A percentile compares a stretch with the other conserved stretches of the same genome.
Evolutionary conservation across 371 early-diverging fungal genomes (phyloP).

Genomic region (Coelomomyces lativittatus): DNA sequence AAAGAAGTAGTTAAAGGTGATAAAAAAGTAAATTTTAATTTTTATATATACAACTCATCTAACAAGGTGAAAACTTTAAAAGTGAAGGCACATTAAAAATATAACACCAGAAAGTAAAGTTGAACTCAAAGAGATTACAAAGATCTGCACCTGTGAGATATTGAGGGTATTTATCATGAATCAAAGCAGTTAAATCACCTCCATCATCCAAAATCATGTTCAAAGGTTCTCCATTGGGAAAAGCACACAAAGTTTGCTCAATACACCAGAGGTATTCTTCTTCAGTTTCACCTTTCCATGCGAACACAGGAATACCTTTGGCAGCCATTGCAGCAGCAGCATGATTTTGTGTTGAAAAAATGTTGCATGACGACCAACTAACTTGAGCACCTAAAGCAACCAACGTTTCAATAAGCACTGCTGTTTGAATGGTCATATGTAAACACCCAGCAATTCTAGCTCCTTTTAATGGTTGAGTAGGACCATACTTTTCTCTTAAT

Average conservation of each 20-base stretch:
- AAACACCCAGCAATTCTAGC: slow-evolving; percentile 95
- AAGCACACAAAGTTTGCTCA: slow-evolving; percentile 74
- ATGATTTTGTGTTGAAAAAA: slow-evolving; percentile 97
- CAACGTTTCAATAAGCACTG: slow-evolving; percentile 93
- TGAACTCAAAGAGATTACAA: too few relatives aligned
- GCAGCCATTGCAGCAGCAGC: slow-evolving; percentile 72
- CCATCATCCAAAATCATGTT: slow-evolving; percentile 99
- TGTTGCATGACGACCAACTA: slow-evolving; percentile 97
- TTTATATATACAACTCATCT: too few relatives aligned
- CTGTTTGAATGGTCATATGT: slow-evolving; percentile 98
- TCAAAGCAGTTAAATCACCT: slow-evolving; percentile 88
- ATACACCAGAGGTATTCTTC: slow-evolving; percentile 98
- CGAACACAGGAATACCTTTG: slow-evolving; percentile 62
- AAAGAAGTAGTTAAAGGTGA: neutral
- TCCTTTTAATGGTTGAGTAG: slow-evolving; percentile 76
- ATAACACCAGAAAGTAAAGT: slow-evolving; percentile 15
- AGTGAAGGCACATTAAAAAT: neutral
- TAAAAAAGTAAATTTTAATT: neutral
- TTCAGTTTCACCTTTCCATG: slow-evolving; percentile 94
- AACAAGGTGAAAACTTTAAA: slow-evolving; percentile 1
- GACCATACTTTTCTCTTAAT: slow-evolving; percentile 79
- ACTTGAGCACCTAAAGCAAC: slow-evolving; percentile 88
- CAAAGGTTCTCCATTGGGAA: slow-evolving; percentile 82
- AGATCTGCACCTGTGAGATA: slow-evolving; percentile 40
- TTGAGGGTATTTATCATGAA: slow-evolving; percentile 90